Base-by-base conservation (phyloP, 73 alveolate genomes). In the Paramecium biaurelia region DNA sequence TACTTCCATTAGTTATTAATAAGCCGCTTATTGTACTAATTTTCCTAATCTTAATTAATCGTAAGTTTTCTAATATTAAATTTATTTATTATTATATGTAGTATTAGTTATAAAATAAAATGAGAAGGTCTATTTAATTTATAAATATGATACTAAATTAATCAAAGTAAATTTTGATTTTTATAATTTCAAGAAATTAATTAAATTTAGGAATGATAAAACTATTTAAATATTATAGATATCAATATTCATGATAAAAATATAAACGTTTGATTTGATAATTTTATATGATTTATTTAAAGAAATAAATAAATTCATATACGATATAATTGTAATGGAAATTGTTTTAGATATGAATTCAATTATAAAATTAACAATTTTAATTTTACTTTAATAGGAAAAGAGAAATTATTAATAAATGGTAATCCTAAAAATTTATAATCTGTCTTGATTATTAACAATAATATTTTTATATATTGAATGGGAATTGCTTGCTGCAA, bases 351-450 rank as follows among this genome's bases (percentile, higher is more conserved):
- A 96, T 95, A 59, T 85, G 92, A 34, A 96, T 88, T 89, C 92
- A 85, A 57, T 74, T 63, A 92, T 93, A 35, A 93, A 95, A 93
- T 93, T 85, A 87, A 92, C 87, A 8, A 88, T 95, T 15, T 26
- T 93, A 18, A 18, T 53, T 53, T 53, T 53, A n/a, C 68, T 53
- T 53, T n/a, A 53, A 53, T 23, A 53, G 20, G 30, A 7, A 53
- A 53, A 53, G 68, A 53, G 68, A 53, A 47, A 53, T 53, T 18
- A 18, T 15, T 18, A 53, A 53, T 53, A 53, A 53, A 18, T 18
- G 30, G 68, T 53, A 18, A 24, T 72, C 76, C 20, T 85, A 94
- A 68, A 92, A 79, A 37, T 79, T 58, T 32, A 92, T 88, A 84
- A 23, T 37, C 20, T 23, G 76, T 37, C 37, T 92, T 63, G 84